These are phyloP conservation scores for Solanum chacoense DNA, from an alignment of 305 asterid genomes.

Conservation along the genomic window DNA sequence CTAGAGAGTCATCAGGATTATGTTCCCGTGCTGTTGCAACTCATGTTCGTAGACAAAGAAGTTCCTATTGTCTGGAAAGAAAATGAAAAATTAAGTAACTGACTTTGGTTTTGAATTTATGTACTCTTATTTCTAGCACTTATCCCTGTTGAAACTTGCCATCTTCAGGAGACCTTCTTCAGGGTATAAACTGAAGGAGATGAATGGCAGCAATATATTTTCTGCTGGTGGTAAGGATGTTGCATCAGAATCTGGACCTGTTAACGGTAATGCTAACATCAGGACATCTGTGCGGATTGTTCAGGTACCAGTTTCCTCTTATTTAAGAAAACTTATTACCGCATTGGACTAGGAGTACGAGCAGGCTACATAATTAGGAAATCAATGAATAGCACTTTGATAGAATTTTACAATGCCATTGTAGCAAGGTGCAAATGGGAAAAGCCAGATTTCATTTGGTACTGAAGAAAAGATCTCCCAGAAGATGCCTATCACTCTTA, in stretches of 20 bases:
- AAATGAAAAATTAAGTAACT: neutral
- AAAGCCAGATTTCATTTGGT: constrained; percentile 80
- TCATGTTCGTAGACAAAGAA: neutral
- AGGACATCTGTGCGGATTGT: constrained; percentile 81
- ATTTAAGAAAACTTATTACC: neutral
- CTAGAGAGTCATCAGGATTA: neutral
- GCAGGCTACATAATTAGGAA: neutral
- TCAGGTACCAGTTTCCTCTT: constrained; percentile 35
- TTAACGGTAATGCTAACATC: constrained; percentile 27
- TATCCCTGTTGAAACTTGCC: neutral
- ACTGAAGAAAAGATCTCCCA: constrained; percentile 40
- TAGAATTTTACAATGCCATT: neutral
- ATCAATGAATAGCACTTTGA: neutral
- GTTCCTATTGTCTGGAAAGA: neutral
- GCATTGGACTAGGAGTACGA: neutral
- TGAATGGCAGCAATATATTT: constrained; percentile 78
- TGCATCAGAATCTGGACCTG: constrained; percentile 33
- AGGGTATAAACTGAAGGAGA: constrained; percentile 74
- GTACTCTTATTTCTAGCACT: neutral
- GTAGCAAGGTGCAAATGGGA: constrained; percentile 76
- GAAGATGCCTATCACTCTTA: constrained; percentile 30
- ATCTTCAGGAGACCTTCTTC: constrained; percentile 67
- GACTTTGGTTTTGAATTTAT: neutral
- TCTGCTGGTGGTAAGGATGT: constrained; percentile 35
- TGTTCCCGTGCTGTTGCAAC: neutral